Evolutionary conservation across 352 stramenopile species (phyloP).

Genomic region (Phytophthora fragariaefolia): DNA sequence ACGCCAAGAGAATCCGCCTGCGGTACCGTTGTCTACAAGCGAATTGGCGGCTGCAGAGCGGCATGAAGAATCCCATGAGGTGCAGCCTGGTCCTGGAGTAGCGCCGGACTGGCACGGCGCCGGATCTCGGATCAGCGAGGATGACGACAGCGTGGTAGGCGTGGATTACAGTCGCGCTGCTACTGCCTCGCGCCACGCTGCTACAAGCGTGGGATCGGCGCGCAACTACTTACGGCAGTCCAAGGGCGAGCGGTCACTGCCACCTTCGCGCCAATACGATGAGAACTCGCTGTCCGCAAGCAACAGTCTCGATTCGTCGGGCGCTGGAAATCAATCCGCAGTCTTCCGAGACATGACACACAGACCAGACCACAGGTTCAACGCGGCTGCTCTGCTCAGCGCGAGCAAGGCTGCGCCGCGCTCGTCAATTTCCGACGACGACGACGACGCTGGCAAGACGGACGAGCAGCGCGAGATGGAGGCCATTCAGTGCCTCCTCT

Average conservation of each 20-base stretch:
- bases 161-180: neutral
- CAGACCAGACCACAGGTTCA: constrained; percentile 22
- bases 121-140: neutral
- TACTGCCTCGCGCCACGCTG: neutral
- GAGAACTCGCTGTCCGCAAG: constrained; percentile 31
- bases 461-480: constrained; percentile 67
- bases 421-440: neutral
- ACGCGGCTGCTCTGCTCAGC: constrained; percentile 21
- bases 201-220: neutral
- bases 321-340: constrained; percentile 1
- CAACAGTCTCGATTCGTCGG: constrained; percentile 34
- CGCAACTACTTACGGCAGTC: neutral
- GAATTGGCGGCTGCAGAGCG: constrained; percentile 2
- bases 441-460: constrained; percentile 37
- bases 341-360: constrained; percentile 17
- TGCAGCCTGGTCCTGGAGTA: neutral
- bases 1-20: constrained; percentile 10
- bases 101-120: constrained; percentile 8
- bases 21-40: neutral
- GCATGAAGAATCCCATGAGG: neutral
- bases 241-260: neutral
- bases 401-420: neutral
- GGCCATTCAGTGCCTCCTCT: constrained; percentile 65
- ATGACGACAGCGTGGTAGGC: neutral
- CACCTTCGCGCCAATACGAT: constrained; percentile 8